Evolutionary conservation across 75 land plant species (phyloP).

Genomic region (Isoetes taiwanensis): DNA sequence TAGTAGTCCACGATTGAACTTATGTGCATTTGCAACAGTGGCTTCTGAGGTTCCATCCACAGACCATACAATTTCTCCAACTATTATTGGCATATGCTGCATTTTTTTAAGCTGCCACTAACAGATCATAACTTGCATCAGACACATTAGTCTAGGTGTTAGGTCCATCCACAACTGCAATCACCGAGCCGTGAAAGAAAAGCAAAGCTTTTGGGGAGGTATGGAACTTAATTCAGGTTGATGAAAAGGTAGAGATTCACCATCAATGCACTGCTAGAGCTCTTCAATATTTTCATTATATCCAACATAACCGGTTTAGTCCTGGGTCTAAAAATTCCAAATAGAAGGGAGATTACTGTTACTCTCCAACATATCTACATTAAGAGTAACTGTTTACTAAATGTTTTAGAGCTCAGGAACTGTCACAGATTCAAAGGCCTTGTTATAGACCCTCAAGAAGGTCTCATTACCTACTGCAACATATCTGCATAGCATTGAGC

Average conservation of each 20-base stretch:
- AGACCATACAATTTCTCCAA: no score
- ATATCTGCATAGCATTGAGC: no score
- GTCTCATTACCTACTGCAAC: slow-evolving; percentile 86
- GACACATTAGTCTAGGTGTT: slow-evolving; percentile 46
- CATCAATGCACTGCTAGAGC: slow-evolving; percentile 33
- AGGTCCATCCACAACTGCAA: slow-evolving; percentile 29
- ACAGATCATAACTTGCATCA: slow-evolving; percentile 54
- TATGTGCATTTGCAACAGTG: no score
- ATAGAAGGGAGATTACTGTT: slow-evolving; percentile 39
- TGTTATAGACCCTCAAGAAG: slow-evolving; percentile 47
- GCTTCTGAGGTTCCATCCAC: no score
- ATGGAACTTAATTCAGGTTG: slow-evolving; percentile 34
- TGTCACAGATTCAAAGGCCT: slow-evolving; percentile 16
- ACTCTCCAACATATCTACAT: slow-evolving; percentile 42
- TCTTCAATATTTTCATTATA: slow-evolving; percentile 30
- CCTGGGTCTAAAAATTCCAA: slow-evolving; percentile 39
- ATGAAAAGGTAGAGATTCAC: slow-evolving; percentile 71
- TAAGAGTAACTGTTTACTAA: slow-evolving; percentile 49
- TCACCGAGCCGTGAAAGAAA: slow-evolving; percentile 33
- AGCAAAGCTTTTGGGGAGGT: slow-evolving; percentile 76
- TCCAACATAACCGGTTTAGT: slow-evolving; percentile 21
- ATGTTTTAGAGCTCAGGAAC: slow-evolving; percentile 53
- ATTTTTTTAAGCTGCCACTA: slow-evolving; percentile 41
- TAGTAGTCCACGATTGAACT: no score
- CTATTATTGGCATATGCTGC: no score